Evolutionary conservation across 2,329 filamentous ascomycete species (phyloP).

Genomic region (Aureobasidium lini): DNA sequence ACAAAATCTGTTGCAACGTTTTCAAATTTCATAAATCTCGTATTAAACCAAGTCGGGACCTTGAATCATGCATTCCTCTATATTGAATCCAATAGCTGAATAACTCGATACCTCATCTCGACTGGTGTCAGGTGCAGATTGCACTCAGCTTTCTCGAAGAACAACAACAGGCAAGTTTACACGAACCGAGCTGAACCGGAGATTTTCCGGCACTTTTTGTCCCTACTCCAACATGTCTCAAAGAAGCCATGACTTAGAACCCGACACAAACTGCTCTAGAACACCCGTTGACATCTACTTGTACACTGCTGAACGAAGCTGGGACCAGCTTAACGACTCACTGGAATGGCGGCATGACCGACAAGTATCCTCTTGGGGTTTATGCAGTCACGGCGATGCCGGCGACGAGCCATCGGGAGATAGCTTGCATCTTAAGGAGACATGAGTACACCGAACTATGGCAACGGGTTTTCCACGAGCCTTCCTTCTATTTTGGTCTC

Average conservation of each 20-base stretch:
- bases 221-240: not conserved
- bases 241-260: not conserved
- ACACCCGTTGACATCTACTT: too few species aligned
- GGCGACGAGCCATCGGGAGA: not conserved
- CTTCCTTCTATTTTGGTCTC: not conserved
- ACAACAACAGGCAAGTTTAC: not conserved
- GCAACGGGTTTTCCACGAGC: too few species aligned
- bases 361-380: not conserved
- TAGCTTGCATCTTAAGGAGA: not conserved
- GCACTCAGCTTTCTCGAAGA: not conserved
- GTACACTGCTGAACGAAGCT: not conserved
- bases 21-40: too few species aligned
- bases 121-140: not conserved
- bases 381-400: not conserved
- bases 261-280: not conserved
- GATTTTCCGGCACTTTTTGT: not conserved
- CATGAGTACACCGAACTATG: too few species aligned
- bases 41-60: too few species aligned
- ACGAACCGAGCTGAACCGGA: not conserved
- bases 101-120: too few species aligned
- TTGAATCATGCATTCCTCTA: too few species aligned
- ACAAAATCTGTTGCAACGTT: too few species aligned
- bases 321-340: not conserved
- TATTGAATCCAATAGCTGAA: too few species aligned
- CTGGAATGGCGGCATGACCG: not conserved